phyloP scores from a whole-genome alignment of 495 filamentous ascomycete species.

The Talaromyces thailandensis region DNA sequence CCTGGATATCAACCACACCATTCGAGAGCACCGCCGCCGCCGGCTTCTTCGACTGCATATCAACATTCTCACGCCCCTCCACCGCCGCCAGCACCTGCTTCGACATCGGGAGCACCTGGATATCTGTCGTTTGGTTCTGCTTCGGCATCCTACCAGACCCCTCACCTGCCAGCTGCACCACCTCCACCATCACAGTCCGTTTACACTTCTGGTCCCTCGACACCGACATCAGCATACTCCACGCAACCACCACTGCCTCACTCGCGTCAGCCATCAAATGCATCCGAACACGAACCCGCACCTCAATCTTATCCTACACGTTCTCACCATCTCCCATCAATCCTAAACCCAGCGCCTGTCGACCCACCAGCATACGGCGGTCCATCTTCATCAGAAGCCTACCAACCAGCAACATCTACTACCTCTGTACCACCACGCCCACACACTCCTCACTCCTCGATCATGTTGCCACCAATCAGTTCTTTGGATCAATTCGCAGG shows the following conservation, averaged over 20 bases:
- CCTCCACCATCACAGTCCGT: constrained; percentile 26
- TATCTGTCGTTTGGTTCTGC: constrained; percentile 37
- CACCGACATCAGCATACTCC: constrained; percentile 24
- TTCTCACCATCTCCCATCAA: constrained; percentile 11
- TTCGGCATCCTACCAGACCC: constrained; percentile 31
- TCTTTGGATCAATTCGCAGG: neutral
- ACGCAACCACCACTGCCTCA: constrained; percentile 33
- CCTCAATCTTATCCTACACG: constrained; percentile 23
- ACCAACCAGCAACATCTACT: constrained; percentile 6
- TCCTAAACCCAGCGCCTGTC: constrained; percentile 18
- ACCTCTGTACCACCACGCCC: constrained; percentile 10
- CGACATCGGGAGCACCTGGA: constrained; percentile 15
- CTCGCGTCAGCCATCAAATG: constrained; percentile 25
- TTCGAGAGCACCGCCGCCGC: constrained; percentile 13
- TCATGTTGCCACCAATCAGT: constrained; percentile 10
- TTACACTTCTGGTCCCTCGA: neutral
- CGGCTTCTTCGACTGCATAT: neutral
- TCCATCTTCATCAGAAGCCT: constrained; percentile 19
- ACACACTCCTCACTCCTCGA: constrained; percentile 15
- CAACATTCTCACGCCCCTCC: constrained; percentile 15
- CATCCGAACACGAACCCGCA: constrained; percentile 27
- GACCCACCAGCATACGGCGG: constrained; percentile 20
- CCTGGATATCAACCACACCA: constrained; percentile 26
- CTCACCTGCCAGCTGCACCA: constrained; percentile 38
- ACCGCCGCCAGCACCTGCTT: constrained; percentile 18